A percentile compares a stretch with the other conserved stretches of the same genome.
Conservation (phyloP, 2,329 filamentous ascomycete species). For the Exutisphaerella laricina region DNA sequence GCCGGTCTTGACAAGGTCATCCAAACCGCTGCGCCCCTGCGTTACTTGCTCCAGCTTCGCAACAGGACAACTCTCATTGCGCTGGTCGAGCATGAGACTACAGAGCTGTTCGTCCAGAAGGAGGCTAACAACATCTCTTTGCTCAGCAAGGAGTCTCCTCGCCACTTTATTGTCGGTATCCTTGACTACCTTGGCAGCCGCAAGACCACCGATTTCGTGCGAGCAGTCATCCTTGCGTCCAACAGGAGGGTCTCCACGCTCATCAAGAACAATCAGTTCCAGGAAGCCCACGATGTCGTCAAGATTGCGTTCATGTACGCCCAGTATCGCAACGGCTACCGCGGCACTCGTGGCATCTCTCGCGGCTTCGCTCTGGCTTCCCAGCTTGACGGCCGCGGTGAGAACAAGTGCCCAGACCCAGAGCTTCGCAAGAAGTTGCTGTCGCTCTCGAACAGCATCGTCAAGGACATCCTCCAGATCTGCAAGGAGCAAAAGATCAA, state of each 20-base stretch:
- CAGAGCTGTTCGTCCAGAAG: slow-evolving; percentile 34
- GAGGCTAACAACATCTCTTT: slow-evolving; percentile 29
- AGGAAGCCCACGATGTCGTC: slow-evolving; percentile 41
- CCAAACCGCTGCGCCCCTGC: slow-evolving; percentile 36
- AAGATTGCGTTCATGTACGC: slow-evolving; percentile 42
- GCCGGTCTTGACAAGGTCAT: slow-evolving; percentile 32
- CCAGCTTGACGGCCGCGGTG: slow-evolving; percentile 40
- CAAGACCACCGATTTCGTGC: slow-evolving; percentile 37
- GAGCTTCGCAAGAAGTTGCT: slow-evolving; percentile 35
- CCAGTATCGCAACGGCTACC: slow-evolving; percentile 40
- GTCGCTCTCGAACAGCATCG: slow-evolving; percentile 37
- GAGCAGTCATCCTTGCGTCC: slow-evolving; percentile 38
- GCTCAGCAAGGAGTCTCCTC: slow-evolving; percentile 29
- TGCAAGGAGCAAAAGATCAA: slow-evolving; percentile 42
- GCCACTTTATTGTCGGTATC: slow-evolving; percentile 39
- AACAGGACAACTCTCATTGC: slow-evolving; percentile 36
- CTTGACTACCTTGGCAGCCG: slow-evolving; percentile 37
- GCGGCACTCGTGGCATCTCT: slow-evolving; percentile 35
- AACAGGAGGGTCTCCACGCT: slow-evolving; percentile 33
- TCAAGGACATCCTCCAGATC: slow-evolving; percentile 40
- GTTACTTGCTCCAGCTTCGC: slow-evolving; percentile 33
- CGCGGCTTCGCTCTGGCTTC: slow-evolving; percentile 45
- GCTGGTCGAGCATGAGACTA: slow-evolving; percentile 26
- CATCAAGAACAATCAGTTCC: slow-evolving; percentile 37
- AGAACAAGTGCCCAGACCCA: slow-evolving; percentile 32